Base-by-base conservation (phyloP, 108 stramenopile species). In the Pseudonitzschia delicatissima region DNA sequence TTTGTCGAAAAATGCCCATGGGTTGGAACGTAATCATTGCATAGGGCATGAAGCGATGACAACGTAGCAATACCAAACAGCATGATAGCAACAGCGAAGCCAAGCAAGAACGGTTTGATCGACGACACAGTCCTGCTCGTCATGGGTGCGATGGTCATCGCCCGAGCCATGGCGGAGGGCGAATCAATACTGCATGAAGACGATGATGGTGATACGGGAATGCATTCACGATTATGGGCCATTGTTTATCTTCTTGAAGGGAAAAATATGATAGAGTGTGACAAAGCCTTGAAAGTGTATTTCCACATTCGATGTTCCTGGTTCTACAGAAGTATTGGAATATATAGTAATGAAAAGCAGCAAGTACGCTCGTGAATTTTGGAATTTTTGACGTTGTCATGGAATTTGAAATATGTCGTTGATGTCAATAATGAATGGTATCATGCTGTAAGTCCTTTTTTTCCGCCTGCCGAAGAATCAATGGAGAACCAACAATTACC, bases 61-160 rank as follows among this genome's bases (percentile, higher is more conserved):
- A 61, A 31, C 4, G 44, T 37, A 15, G 68, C 45, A 45, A 69
- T 32, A 9, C 29, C 31, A 34, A 69, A 45, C 17, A 69, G 27
- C n/a, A 69, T 29, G 11, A 68, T 1, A n/a, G 67, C 67, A 2
- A 45, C 40, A 28, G 29, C 55, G 21, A 50, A 57, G 12, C 68
- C 68, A 36, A 69, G 68, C n/a, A 69, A 61, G 50, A 69, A 69
- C 18, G 68, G 47, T 31, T 55, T 55, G 27, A 55, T 33, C 47
- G 59, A 26, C 33, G 58, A 61, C 27, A 61, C 18, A n/a, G 32
- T 6, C 50, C 0, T 52, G 21, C 34, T 66, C 5, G 35, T 52
- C 4, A 23, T 25, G 29, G 53, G 84, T 28, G 31, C 26, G 29
- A 28, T 29, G 11, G 31, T 15, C 28, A 32, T 18, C n/a, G 18